Percentiles rank a stretch among this genome's conserved stretches.
phyloP scores from a whole-genome alignment of 352 stramenopile species.

The Globisporangium sylvaticum region DNA sequence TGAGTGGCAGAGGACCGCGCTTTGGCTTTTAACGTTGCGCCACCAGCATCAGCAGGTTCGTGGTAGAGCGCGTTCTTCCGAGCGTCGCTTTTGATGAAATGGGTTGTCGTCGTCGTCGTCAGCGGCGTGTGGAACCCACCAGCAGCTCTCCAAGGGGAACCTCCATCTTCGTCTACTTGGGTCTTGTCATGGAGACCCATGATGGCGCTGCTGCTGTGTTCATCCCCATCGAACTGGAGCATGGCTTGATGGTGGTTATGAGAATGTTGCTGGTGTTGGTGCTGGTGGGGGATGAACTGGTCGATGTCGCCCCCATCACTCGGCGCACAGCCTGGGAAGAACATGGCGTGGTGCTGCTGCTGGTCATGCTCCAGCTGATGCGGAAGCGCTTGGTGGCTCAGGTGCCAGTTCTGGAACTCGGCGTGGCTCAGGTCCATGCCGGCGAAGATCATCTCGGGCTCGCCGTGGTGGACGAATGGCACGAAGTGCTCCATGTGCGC shows the following conservation, averaged over 20 bases:
- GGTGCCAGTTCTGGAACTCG: constrained; percentile 5
- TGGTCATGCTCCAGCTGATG: constrained; percentile 4
- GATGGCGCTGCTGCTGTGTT: not conserved
- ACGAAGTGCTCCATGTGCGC: constrained; percentile 43
- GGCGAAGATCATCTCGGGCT: constrained; percentile 39
- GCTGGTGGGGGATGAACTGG: constrained; percentile 1
- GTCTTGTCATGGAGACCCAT: not conserved
- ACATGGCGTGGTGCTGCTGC: not conserved
- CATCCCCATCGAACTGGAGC: not conserved
- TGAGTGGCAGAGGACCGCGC: not conserved
- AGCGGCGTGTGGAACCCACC: not conserved
- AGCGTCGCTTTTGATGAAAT: constrained; percentile 2
- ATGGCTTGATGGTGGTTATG: not conserved
- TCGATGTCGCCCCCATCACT: not conserved
- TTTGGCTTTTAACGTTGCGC: not conserved
- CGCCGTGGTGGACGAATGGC: constrained; percentile 28
- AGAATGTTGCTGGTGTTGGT: not conserved
- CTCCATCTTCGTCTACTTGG: not conserved
- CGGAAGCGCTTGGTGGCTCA: not conserved
- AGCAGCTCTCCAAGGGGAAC: not conserved
- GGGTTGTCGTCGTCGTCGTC: not conserved
- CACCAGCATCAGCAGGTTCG: not conserved
- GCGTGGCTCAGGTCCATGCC: constrained; percentile 21
- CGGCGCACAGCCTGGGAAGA: not conserved
- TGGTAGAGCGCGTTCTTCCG: not conserved